Evolutionary conservation across 768 basidiomycete species (phyloP).

Genomic region (Asterophora parasitica): DNA sequence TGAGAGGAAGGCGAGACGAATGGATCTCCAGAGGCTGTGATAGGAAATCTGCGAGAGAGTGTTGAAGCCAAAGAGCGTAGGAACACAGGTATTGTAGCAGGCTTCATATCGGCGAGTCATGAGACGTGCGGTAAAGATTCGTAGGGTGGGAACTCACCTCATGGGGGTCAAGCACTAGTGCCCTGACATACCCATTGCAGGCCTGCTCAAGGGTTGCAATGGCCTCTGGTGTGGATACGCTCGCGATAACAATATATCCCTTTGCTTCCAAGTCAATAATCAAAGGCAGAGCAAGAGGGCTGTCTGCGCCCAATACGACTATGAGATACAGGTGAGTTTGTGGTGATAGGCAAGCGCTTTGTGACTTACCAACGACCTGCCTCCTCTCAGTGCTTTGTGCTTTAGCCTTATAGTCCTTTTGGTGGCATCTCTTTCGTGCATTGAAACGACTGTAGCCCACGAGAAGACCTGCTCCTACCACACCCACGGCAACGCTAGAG

Average conservation of each 20-base stretch:
- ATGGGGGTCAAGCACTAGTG: conserved; percentile 73
- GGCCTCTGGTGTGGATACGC: conserved; percentile 66
- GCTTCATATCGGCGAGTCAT: conserved; percentile 36
- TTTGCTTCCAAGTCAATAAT: conserved; percentile 70
- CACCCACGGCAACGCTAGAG: conserved; percentile 48
- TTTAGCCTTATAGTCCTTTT: conserved; percentile 40
- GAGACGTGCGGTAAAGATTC: neutral
- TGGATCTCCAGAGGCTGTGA: conserved; percentile 76
- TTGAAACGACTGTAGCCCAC: conserved; percentile 47
- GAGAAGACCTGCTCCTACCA: conserved; percentile 57
- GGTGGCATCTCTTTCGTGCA: conserved; percentile 29
- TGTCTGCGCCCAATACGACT: conserved; percentile 57
- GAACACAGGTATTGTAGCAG: conserved; percentile 67
- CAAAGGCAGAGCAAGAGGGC: conserved; percentile 63
- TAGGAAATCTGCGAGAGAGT: conserved; percentile 77
- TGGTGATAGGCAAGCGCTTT: conserved; percentile 19
- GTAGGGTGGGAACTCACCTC: conserved; percentile 44
- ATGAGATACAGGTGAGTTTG: neutral
- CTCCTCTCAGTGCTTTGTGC: conserved; percentile 48
- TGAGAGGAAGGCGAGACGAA: conserved; percentile 60
- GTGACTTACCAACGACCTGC: conserved; percentile 59
- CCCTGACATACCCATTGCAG: conserved; percentile 74
- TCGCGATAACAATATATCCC: conserved; percentile 81
- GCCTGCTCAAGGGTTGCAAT: conserved; percentile 58
- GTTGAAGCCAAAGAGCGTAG: conserved; percentile 77